Base-by-base conservation (phyloP, 495 filamentous ascomycete genomes). In the Aspergillus asperescens region DNA sequence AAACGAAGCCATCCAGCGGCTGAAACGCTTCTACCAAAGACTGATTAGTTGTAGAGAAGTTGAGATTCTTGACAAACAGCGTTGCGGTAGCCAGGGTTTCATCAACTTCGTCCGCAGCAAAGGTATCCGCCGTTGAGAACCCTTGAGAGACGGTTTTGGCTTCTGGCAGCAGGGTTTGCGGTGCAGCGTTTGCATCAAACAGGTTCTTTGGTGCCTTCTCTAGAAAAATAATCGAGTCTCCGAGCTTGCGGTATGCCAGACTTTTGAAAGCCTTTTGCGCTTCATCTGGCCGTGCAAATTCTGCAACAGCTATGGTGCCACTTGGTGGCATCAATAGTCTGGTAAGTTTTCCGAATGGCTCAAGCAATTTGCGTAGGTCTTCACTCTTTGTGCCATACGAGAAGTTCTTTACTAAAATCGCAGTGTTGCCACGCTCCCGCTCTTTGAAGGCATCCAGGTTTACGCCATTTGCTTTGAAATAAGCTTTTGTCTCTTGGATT, bases 341-440 rank as follows among this genome's bases (percentile, higher is more conserved):
- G 39, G 80, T 76, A 5, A 95, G 76, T 39, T 83, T 75, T 13
- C 92, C 93, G 48, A 68, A 75, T 2, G 67, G 70, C 40, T 78
- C 76, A 50, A 80, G 75, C 8, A 80, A 31, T 22, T 67, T 72
- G 47, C 74, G 74, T 19, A 83, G 62, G 19, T 82, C 80, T 16
- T 75, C 71, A 18, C 63, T 57, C 29, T 81, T 85, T 37, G 89
- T 90, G 18, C 87, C 88, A 61, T 85, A 88, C 5, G 88, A 83
- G 54, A 97, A 94, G 64, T 97, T 97, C 75, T 97, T 99, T 29
- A 96, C 86, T 10, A 99, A 71, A 53, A 99, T 91, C 9, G 85
- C 82, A 8, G 82, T 89, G 68, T 95, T 90, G 37, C 90, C 92
- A 57, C 90, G 81, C 57, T 89, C 80, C 37, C 81, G 78, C 29